Base-by-base conservation (phyloP, 2,329 filamentous ascomycete genomes). In the Epichloe uncinata region DNA sequence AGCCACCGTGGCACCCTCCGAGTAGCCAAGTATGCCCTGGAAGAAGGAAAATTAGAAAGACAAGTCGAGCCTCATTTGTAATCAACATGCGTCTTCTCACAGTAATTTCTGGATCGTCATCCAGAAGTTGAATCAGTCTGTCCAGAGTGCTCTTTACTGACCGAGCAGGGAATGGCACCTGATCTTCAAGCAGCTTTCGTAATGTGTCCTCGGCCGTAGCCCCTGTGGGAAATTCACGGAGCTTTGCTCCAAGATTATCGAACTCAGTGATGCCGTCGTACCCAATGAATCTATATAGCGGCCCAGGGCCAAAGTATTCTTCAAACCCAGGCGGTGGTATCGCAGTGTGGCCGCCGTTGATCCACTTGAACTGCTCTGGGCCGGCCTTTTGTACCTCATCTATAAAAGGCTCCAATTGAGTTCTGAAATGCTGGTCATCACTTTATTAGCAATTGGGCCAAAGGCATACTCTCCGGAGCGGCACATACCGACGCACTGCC, bases 1-100 rank as follows among this genome's bases (percentile, higher is more conserved):
- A 1, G 75, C 77, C 34, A 78, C 69, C 0, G 72, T 72, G 2
- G 77, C 75, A 5, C 77, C 77, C 58, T 80, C 76, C 0, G 74
- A 78, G 56, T 79, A 80, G 2, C 77, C 77, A 35, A 80, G 67
- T 45, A 80, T 71, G 6, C 72, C 77, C 52, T 58, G 37, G 13
- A 11, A 9, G 11, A 13, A 16, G 3, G 7, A 26, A 26, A 8
- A 5, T 20, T 12, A 35, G 30, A 2, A 11, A 41, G 26, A 30
- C 26, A 11, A 11, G 2, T 3, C 11, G 0, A 15, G 18, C 3
- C 13, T 40, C 7, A n/a, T 13, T 35, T 8, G 8, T 4, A 30
- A 9, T 9, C n/a, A 1, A 3, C 8, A 7, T 30, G 26, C 26
- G 47, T 11, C 15, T 36, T 42, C 49, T 36, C 18, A 50, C 49